Evolutionary conservation across 345 rosid species (phyloP), one percentile per base, ranked within the genome.

Genomic region (Populus deltoides): DNA sequence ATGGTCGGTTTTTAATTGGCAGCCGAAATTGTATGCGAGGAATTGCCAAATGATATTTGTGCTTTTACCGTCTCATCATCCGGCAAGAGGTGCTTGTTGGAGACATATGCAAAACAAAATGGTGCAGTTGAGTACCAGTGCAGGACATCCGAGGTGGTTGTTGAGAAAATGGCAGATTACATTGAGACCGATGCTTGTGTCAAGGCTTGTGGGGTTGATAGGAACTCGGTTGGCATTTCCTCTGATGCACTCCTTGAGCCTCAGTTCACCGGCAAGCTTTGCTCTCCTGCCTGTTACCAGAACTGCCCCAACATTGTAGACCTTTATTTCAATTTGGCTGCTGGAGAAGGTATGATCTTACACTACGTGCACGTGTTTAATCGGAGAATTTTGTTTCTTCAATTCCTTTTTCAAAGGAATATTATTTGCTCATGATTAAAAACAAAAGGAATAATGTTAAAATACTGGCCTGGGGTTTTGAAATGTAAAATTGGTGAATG

Each of bases 301-400:
- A 84, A 80, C 41, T 96, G 99, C 82, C 93, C 97, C 85, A 96
- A 93, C 90, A 93, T 96, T 70, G 85, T 93, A 53, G 98, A 96
- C 72, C 99, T 96, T 31, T 93, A 91, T 90, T 93, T 87, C 88
- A 93, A 96, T 69, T 82, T 96, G 75, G 99, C 98, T 29, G 95
- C 97, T 75, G 99, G 97, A 7, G 99, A 96, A 93, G 99, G 99
- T 96, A 88, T 67, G 13, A 24, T 3, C 3, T 59, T 4, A 24
- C 65, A 10, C 0, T 59, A 24, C 3, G 24, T 59, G 29, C 63
- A 59, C 10, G 63, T 59, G 29, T 59, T 59, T 59, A 24, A 59
- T 24, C 4, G 6, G 6, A 24, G 29, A 24, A 24, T 24, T n/a
- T 59, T 57, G 29, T 1, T 59, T 59, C 11, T 24, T 24, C 13